Base-by-base conservation (phyloP, 805 yeast species). In the Nakazawaea populi region DNA sequence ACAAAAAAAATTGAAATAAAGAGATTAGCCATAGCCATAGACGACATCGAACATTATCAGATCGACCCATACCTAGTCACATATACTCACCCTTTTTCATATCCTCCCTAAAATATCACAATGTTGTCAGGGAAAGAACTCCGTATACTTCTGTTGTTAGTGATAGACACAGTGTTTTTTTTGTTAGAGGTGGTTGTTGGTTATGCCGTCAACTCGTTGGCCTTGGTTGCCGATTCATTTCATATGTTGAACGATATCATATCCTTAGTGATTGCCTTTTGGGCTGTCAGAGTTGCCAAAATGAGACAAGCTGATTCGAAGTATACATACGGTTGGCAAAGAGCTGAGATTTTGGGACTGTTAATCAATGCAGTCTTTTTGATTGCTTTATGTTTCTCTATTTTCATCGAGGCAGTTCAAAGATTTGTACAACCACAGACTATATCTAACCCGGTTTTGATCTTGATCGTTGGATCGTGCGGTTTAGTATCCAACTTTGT, bases 311-410 rank as follows among this genome's bases (percentile, higher is more conserved):
- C 96, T 1, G 94, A 89, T 64, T 85, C 94, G 3, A 84, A 83
- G 52, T 92, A 88, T 70, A 94, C 98, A 2, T 92, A 94, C 61
- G 99, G 99, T 14, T 89, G 97, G 96, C 96, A 92, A 67, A 77
- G 99, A 58, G 98, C 98, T 5, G 99, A 92, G 68, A 91, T 92
- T 48, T 74, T 92, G 54, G 99, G 99, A 51, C 99, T 98, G 7
- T 75, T 92, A 53, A 80, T 92, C 57, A 92, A 92, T 63, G 97
- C 97, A 3, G 97, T 94, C 8, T 94, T 94, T 60, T 68, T 92
- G 56, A 74, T 94, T 56, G 98, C 98, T 1, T 76, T 92, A 55
- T 92, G 99, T 65, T 84, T 94, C 62, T 84, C 97, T 32, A 94
- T 92, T 57, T 79, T 88, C 58, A 82, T 94, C 55, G 99, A 92